These are phyloP conservation scores for Pestalotiopsis sp. DNA, from an alignment of 2,329 filamentous ascomycete species.

Conservation along the genomic window DNA sequence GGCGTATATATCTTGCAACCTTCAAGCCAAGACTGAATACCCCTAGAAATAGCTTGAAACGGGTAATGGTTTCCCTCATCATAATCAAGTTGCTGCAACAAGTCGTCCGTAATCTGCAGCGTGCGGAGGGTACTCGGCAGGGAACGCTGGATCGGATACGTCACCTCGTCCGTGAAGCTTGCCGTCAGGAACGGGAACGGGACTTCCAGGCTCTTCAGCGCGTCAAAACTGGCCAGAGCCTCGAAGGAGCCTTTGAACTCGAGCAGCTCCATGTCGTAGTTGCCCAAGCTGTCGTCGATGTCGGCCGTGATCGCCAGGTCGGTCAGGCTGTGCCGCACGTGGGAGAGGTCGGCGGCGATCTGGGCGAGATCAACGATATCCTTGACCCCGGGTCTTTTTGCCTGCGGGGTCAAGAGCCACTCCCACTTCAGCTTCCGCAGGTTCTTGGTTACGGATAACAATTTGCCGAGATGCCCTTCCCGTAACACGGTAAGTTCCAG, in stretches of 20 bases:
- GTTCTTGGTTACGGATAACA: neutral
- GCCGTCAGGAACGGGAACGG: neutral
- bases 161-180: neutral
- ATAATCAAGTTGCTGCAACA: neutral
- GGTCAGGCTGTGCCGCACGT: neutral
- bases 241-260: neutral
- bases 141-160: neutral
- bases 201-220: neutral
- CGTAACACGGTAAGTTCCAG: neutral
- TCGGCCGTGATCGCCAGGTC: neutral
- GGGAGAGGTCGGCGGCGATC: neutral
- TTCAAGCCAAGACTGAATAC: too few relatives aligned
- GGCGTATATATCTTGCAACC: too few relatives aligned
- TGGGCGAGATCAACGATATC: neutral
- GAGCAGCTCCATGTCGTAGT: neutral
- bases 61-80: too few relatives aligned
- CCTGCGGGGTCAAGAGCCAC: neutral
- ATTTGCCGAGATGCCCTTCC: neutral
- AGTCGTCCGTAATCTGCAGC: neutral
- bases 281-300: neutral
- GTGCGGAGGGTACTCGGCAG: neutral
- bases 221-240: neutral
- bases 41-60: too few relatives aligned
- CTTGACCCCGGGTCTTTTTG: neutral
- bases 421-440: neutral